Conservation (phyloP, 2,329 filamentous ascomycete species). For the Amauroascus niger region DNA sequence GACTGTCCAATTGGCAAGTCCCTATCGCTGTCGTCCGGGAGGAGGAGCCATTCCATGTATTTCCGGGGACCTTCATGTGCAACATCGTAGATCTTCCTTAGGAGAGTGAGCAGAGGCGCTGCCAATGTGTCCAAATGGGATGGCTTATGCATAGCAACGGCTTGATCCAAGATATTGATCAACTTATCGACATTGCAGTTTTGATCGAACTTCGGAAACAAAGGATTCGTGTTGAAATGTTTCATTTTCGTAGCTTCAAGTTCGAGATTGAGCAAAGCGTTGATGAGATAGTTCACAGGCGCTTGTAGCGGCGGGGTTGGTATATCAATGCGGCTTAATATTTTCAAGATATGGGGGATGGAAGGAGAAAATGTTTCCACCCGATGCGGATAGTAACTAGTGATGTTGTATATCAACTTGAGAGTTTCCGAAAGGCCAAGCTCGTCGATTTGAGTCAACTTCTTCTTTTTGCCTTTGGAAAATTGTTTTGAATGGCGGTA, state of each 20-base stretch:
- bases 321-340: constrained; percentile 55
- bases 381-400: constrained; percentile 59
- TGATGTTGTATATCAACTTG: constrained; percentile 83
- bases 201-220: constrained; percentile 58
- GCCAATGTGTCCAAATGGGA: constrained; percentile 62
- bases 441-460: constrained; percentile 48
- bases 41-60: constrained; percentile 55
- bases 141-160: constrained; percentile 54
- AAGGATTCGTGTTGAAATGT: constrained; percentile 37
- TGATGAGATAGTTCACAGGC: constrained; percentile 62
- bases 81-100: constrained; percentile 60
- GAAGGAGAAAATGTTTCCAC: constrained; percentile 54
- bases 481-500: constrained; percentile 56
- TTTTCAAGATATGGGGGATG: constrained; percentile 58
- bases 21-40: constrained; percentile 70
- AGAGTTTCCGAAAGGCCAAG: constrained; percentile 75
- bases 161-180: constrained; percentile 58
- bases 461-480: constrained; percentile 32
- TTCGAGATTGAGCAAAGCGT: constrained; percentile 71
- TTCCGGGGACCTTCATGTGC: constrained; percentile 55
- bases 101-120: constrained; percentile 62
- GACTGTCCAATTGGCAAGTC: constrained; percentile 66
- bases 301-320: constrained; percentile 60
- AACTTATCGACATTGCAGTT: constrained; percentile 55
- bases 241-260: constrained; percentile 47